These are phyloP conservation scores for Dendryphion nanum DNA, from an alignment of 2,329 filamentous ascomycete genomes.

Conservation along the genomic window DNA sequence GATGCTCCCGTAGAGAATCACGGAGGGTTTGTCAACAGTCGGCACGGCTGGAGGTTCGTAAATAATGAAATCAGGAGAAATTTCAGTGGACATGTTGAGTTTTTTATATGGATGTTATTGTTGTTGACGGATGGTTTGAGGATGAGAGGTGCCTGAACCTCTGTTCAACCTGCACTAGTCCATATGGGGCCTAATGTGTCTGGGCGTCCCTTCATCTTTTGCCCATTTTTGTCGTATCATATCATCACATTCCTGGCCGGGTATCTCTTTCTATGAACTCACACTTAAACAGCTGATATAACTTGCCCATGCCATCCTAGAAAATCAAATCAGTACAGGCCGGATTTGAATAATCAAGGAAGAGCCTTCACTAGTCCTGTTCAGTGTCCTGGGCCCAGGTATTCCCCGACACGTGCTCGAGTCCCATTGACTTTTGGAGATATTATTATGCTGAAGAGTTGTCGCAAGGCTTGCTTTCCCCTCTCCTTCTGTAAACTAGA, in stretches of 20 bases:
- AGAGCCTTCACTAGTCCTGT: no score
- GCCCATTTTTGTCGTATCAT: neutral
- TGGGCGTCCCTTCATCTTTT: neutral
- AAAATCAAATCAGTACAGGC: no score
- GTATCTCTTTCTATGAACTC: constrained; percentile 2
- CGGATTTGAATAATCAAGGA: no score
- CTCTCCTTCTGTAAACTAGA: constrained; percentile 19
- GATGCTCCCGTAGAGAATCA: constrained; percentile 62
- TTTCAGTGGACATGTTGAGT: constrained; percentile 3
- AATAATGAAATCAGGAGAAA: constrained; percentile 13
- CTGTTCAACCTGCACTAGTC: constrained; percentile 1
- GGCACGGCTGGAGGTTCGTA: constrained; percentile 20
- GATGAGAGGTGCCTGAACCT: constrained; percentile 1
- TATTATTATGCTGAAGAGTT: constrained; percentile 7
- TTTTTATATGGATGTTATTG: neutral
- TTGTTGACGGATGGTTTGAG: constrained; percentile 2
- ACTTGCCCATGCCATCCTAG: constrained; percentile 13
- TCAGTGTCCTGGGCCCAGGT: constrained; percentile 10
- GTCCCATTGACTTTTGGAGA: constrained; percentile 19
- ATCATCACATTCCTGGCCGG: neutral
- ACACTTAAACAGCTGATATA: constrained; percentile 17
- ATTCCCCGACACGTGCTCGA: constrained; percentile 14
- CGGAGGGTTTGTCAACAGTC: constrained; percentile 24
- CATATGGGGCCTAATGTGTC: constrained; percentile 1
- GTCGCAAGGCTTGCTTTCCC: constrained; percentile 10